Evolutionary conservation across 495 filamentous ascomycete genomes (phyloP).

Genomic region (Hypoxylon rickii): DNA sequence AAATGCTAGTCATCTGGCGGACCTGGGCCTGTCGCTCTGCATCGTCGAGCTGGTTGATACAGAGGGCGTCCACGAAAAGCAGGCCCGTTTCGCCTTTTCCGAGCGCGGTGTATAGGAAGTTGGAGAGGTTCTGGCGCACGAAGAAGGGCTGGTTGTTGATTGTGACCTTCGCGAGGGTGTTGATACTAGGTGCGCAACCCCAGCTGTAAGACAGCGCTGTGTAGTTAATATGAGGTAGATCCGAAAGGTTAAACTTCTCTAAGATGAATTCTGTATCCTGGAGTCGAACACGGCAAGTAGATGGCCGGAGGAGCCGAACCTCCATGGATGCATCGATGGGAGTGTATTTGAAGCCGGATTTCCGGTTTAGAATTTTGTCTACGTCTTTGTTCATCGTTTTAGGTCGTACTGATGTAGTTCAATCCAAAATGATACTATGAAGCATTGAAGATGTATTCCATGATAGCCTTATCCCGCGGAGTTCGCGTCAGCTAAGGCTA

Average conservation of each 20-base stretch:
- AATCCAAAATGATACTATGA: not conserved
- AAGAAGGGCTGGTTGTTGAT: constrained; percentile 19
- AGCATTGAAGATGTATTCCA: not conserved
- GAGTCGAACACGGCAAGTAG: not conserved
- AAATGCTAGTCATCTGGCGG: constrained; percentile 39
- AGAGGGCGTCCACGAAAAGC: constrained; percentile 45
- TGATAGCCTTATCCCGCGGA: too few species aligned
- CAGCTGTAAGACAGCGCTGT: constrained; percentile 29
- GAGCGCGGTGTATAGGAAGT: constrained; percentile 18
- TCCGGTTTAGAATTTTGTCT: constrained; percentile 14
- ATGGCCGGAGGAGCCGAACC: constrained; percentile 5
- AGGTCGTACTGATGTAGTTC: not conserved
- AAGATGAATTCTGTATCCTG: constrained; percentile 1
- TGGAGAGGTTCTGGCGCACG: constrained; percentile 22
- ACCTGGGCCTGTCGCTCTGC: constrained; percentile 38
- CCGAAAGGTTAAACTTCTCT: constrained; percentile 1
- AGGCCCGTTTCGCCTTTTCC: constrained; percentile 10
- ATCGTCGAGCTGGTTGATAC: constrained; percentile 43
- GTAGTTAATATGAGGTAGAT: constrained; percentile 7
- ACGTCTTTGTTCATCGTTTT: constrained; percentile 10
- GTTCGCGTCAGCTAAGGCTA: not conserved
- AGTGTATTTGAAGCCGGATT: constrained; percentile 6
- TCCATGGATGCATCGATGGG: constrained; percentile 7
- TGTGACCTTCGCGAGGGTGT: constrained; percentile 1
- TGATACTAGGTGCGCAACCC: constrained; percentile 6